These are phyloP conservation scores for Wickerhamiella pararugosa DNA, from an alignment of 1,139 yeast genomes.

Conservation along the genomic window DNA sequence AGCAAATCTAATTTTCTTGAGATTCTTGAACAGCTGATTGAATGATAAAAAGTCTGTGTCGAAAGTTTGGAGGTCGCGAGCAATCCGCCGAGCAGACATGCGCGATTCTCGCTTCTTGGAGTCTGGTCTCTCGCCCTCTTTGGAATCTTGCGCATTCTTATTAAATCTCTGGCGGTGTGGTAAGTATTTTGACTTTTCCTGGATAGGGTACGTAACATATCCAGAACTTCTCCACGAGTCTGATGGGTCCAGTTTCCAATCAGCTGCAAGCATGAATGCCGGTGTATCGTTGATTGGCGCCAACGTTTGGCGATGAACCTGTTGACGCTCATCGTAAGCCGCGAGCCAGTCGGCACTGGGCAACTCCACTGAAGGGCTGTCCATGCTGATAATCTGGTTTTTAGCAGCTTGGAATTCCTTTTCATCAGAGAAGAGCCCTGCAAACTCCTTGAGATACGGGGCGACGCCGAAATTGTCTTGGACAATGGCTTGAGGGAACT, in stretches of 20 bases:
- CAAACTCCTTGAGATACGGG: slow-evolving; percentile 26
- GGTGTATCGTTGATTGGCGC: slow-evolving; percentile 1
- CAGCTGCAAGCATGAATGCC: slow-evolving; percentile 2
- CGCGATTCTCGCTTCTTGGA: slow-evolving; percentile 1
- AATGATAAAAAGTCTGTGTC: slow-evolving; percentile 3
- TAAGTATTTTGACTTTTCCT: slow-evolving; percentile 56
- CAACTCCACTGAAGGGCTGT: slow-evolving; percentile 13
- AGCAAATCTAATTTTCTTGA: slow-evolving; percentile 85
- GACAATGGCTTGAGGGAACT: not conserved
- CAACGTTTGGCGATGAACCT: not conserved
- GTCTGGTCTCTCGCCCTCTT: slow-evolving; percentile 1
- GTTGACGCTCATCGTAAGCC: not conserved
- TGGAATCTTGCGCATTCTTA: slow-evolving; percentile 18
- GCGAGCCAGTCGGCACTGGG: not conserved
- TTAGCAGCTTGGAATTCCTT: slow-evolving; percentile 34
- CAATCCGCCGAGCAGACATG: not conserved
- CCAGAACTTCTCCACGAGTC: slow-evolving; percentile 47
- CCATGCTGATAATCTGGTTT: slow-evolving; percentile 55
- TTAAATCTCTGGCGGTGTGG: slow-evolving; percentile 57
- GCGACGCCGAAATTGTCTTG: not conserved
- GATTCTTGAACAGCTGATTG: slow-evolving; percentile 2
- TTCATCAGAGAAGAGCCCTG: slow-evolving; percentile 20
- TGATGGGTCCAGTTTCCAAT: slow-evolving; percentile 18
- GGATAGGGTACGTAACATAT: slow-evolving; percentile 56
- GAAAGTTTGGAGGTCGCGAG: slow-evolving; percentile 1